Conservation (phyloP, 305 asterid species). For the Rubia peregrina region DNA sequence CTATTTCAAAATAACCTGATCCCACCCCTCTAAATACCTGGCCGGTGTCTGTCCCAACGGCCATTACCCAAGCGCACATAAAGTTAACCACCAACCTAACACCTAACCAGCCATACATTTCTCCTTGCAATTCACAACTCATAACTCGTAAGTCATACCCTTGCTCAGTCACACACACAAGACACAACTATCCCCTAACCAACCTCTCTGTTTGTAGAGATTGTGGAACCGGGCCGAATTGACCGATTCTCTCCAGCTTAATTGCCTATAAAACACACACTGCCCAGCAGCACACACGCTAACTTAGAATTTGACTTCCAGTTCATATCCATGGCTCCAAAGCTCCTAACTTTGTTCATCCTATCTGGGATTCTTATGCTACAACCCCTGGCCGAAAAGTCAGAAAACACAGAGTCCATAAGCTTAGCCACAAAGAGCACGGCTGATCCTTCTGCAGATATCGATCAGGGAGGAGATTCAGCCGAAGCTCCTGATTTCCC, state of each 20-base stretch:
- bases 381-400: conserved; percentile 20
- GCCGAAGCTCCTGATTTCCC: conserved; percentile 47
- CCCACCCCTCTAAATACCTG: background rate
- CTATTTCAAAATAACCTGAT: background rate
- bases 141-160: background rate
- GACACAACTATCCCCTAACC: background rate
- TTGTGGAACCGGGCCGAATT: too few species aligned
- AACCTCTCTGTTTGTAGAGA: too few species aligned
- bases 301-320: background rate
- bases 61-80: background rate
- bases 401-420: conserved; percentile 9
- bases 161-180: too few species aligned
- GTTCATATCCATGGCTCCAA: conserved; percentile 25
- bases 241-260: too few species aligned
- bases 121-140: background rate
- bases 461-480: background rate
- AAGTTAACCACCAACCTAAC: background rate
- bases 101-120: conserved; percentile 2
- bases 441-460: conserved; percentile 36
- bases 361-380: conserved; percentile 28
- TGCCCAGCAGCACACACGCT: background rate
- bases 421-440: conserved; percentile 8
- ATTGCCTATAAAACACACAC: background rate
- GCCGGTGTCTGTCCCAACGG: background rate
- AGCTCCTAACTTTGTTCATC: conserved; percentile 23